Evolutionary conservation across 2,329 filamentous ascomycete species (phyloP).

Genomic region (Ilyonectria robusta): DNA sequence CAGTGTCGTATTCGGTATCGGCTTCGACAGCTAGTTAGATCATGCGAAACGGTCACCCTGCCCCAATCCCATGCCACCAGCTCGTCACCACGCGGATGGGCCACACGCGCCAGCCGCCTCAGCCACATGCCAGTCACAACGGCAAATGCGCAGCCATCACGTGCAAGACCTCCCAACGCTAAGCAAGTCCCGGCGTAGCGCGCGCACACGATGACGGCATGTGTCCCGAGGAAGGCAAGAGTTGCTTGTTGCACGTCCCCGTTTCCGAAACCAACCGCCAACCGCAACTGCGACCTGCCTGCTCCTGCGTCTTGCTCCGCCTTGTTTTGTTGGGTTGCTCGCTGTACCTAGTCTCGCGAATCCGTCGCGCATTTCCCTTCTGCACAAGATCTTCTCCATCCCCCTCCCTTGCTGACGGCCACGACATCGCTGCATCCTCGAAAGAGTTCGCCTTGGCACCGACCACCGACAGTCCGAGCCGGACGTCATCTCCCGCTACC

Average conservation of each 20-base stretch:
- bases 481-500: slow-evolving; percentile 21
- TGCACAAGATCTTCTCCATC: slow-evolving; percentile 3
- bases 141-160: slow-evolving; percentile 33
- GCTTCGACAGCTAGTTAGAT: background rate
- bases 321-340: slow-evolving; percentile 23
- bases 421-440: slow-evolving; percentile 28
- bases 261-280: slow-evolving; percentile 29
- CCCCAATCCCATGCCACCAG: slow-evolving; percentile 17
- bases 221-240: slow-evolving; percentile 44
- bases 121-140: slow-evolving; percentile 19
- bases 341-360: background rate
- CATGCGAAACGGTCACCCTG: background rate
- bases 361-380: slow-evolving; percentile 2
- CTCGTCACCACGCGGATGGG: slow-evolving; percentile 22
- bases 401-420: slow-evolving; percentile 3
- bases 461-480: slow-evolving; percentile 18
- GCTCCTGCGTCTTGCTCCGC: slow-evolving; percentile 24
- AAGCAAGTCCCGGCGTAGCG: slow-evolving; percentile 38
- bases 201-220: slow-evolving; percentile 48
- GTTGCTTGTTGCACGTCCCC: slow-evolving; percentile 38
- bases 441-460: slow-evolving; percentile 25
- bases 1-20: slow-evolving; percentile 3
- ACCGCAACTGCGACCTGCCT: slow-evolving; percentile 9
- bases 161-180: slow-evolving; percentile 37
- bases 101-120: slow-evolving; percentile 19